These are phyloP conservation scores for Pittosporum tobira DNA, from an alignment of 129 eudicot genomes.

Conservation along the genomic window DNA sequence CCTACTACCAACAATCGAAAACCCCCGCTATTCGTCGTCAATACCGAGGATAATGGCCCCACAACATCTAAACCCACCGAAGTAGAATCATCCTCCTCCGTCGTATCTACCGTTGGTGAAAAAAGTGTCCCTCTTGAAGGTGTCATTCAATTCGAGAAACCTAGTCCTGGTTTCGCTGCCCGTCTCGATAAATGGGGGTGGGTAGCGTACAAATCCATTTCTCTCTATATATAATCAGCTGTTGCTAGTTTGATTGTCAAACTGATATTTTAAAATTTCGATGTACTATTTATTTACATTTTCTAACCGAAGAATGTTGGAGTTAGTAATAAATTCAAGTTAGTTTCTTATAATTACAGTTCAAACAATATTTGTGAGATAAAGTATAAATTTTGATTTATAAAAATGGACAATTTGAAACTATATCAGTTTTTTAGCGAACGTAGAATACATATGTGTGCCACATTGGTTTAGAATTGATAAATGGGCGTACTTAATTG, in stretches of 20 bases:
- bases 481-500: no score
- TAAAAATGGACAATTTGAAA: no score
- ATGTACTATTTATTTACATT: no score
- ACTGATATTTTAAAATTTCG: no score
- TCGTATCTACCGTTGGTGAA: conserved; percentile 39
- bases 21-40: conserved; percentile 30
- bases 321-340: no score
- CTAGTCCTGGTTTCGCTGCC: conserved; percentile 24
- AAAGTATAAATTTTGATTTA: background rate
- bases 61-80: conserved; percentile 17
- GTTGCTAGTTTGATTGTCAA: no score
- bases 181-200: conserved; percentile 82
- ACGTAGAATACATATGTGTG: no score
- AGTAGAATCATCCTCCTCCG: conserved; percentile 7
- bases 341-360: no score
- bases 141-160: conserved; percentile 83
- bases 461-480: no score
- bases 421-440: no score
- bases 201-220: conserved; percentile 23
- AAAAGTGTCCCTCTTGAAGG: conserved; percentile 84
- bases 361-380: no score
- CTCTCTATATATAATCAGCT: background rate
- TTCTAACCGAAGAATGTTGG: no score
- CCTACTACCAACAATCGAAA: conserved; percentile 15
- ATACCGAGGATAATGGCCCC: conserved; percentile 25